Evolutionary conservation across 495 filamentous ascomycete genomes (phyloP).

Genomic region (Viridothelium virens): DNA sequence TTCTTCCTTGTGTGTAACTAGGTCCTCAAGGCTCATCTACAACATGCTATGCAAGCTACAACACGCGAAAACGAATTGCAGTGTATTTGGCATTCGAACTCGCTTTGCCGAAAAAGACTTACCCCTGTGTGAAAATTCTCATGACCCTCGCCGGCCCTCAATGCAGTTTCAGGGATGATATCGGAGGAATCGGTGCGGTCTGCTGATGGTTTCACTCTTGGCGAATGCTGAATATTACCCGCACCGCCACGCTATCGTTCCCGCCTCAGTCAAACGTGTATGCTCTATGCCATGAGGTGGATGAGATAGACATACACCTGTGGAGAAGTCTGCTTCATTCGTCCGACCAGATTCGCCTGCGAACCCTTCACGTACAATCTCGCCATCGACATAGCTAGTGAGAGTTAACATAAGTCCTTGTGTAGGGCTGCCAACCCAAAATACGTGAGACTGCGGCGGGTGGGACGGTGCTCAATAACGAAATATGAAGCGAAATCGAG

Average conservation of each 20-base stretch:
- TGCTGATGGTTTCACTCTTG: conserved; percentile 14
- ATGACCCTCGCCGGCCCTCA: conserved; percentile 25
- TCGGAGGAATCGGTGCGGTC: conserved; percentile 23
- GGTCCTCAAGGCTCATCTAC: too few species aligned
- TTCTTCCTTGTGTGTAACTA: neutral
- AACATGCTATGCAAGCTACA: too few species aligned
- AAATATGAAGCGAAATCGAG: neutral
- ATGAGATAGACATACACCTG: neutral
- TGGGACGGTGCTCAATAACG: neutral
- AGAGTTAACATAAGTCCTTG: neutral
- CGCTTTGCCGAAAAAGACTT: neutral
- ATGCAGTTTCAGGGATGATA: conserved; percentile 32
- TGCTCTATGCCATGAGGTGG: conserved; percentile 28
- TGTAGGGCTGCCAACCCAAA: too few species aligned
- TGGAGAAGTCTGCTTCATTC: conserved; percentile 13
- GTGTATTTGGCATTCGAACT: neutral
- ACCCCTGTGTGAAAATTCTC: conserved; percentile 39
- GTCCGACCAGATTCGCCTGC: conserved; percentile 21
- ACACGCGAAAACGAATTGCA: too few species aligned
- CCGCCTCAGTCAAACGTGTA: conserved; percentile 28
- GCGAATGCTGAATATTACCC: conserved; percentile 14
- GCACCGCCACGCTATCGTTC: conserved; percentile 6
- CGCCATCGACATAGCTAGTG: conserved; percentile 31
- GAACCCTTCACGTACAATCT: conserved; percentile 35
- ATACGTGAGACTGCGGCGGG: neutral